Conservation (phyloP, 2,329 filamentous ascomycete genomes). For the Cladophialophora exuberans region DNA sequence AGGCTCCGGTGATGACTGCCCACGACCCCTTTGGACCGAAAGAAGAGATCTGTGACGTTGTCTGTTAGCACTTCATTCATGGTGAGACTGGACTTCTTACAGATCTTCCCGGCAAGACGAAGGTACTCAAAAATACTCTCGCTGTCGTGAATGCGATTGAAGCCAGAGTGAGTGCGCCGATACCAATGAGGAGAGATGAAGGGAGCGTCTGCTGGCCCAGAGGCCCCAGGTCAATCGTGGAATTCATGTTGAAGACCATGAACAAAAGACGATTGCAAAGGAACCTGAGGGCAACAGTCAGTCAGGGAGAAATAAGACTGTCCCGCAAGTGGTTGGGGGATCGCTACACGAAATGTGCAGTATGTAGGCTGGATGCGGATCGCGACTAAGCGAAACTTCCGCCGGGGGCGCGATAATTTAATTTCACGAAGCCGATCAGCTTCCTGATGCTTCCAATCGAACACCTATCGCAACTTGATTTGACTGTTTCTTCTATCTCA, state of each 20-base stretch:
- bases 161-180: conserved; percentile 63
- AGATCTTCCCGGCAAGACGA: conserved; percentile 62
- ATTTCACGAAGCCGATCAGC: too few species aligned
- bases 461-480: too few species aligned
- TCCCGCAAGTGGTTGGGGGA: too few species aligned
- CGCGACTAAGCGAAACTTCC: too few species aligned
- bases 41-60: conserved; percentile 69
- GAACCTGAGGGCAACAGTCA: background rate
- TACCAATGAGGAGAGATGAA: conserved; percentile 40
- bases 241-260: background rate
- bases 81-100: too few species aligned
- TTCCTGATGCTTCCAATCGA: too few species aligned
- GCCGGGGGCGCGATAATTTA: too few species aligned
- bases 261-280: background rate
- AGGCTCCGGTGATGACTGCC: conserved; percentile 93
- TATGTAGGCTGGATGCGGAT: too few species aligned
- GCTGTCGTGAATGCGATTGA: conserved; percentile 62
- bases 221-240: conserved; percentile 26
- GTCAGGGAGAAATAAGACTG: too few species aligned
- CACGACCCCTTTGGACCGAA: conserved; percentile 92
- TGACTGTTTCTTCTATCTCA: too few species aligned
- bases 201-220: conserved; percentile 27
- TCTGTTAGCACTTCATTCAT: background rate
- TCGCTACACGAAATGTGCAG: too few species aligned
- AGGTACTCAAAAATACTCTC: conserved; percentile 67